Base-by-base conservation (phyloP, 106 monocot species). In the Posidonia australis region DNA sequence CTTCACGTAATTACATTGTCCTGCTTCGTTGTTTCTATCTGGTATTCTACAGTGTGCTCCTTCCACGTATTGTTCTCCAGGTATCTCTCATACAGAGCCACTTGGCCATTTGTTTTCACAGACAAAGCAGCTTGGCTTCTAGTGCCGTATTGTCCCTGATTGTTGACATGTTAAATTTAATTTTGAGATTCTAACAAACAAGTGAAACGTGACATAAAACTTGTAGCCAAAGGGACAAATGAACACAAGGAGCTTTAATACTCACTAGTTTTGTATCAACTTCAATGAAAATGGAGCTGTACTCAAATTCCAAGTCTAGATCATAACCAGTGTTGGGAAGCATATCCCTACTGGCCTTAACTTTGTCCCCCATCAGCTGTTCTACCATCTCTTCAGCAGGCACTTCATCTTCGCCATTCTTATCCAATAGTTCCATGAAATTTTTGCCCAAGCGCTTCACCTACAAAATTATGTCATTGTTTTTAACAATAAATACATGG, bases 101-200 rank as follows among this genome's bases (percentile, higher is more conserved):
- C 76, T 27, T 82, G 79, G 0, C 89, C 84, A 17, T 75, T 51
- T 22, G n/a, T 17, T 20, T 66, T 79, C 24, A 70, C 76, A 17
- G 76, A 70, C 28, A 96, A 54, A 9, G 78, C 82, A 53, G 77
- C 55, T 54, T 76, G 84, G 82, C 90, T 90, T 79, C 94, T 77
- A 21, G 90, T 96, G 67, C 94, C 94, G 67, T 84, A 96, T 5
- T 63, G 75, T 16, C 82, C 94, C 90, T 96, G 66, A 18, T 9
- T 44, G 1, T 5, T 4, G 19, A 16, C 3, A 12, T 17, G 19
- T 23, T 12, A n/a, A n/a, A n/a, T 29, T 25, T 1, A 13, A 45
- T 9, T 9, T 44, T 46, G 22, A 58, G 61, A 18, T 19, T n/a
- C n/a, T n/a, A n/a, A n/a, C n/a, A n/a, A 36, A n/a, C 18, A 62